Evolutionary conservation across 2,329 filamentous ascomycete genomes (phyloP).

Genomic region (Fusarium secorum): DNA sequence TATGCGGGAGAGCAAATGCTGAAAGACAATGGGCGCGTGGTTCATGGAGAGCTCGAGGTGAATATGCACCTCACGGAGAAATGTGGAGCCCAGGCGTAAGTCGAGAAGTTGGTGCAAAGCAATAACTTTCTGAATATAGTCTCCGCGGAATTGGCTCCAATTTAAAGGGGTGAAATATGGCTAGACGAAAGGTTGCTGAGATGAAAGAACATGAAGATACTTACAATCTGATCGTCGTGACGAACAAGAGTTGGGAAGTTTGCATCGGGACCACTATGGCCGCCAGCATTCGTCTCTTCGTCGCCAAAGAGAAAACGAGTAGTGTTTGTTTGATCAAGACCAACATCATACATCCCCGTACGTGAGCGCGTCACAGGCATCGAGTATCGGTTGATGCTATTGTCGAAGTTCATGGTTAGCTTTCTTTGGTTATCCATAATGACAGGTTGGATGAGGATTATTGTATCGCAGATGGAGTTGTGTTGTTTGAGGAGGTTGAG

Average conservation of each 20-base stretch:
- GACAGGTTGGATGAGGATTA: background rate
- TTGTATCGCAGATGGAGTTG: background rate
- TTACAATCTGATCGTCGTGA: slow-evolving; percentile 66
- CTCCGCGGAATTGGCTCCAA: background rate
- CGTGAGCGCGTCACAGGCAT: slow-evolving; percentile 84
- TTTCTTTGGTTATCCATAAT: background rate
- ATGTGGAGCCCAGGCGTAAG: slow-evolving; percentile 33
- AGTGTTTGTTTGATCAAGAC: slow-evolving; percentile 84
- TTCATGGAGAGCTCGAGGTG: slow-evolving; percentile 16
- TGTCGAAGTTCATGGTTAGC: slow-evolving; percentile 37
- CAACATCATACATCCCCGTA: slow-evolving; percentile 71
- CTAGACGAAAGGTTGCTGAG: background rate
- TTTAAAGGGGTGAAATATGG: background rate
- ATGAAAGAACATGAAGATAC: slow-evolving; percentile 38
- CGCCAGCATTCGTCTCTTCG: slow-evolving; percentile 67
- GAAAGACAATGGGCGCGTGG: slow-evolving; percentile 10
- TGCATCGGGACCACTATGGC: slow-evolving; percentile 71
- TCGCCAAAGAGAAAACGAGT: slow-evolving; percentile 86
- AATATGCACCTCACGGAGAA: slow-evolving; percentile 28
- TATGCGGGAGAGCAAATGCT: slow-evolving; percentile 17
- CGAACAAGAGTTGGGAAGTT: slow-evolving; percentile 86
- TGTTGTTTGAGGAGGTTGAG: background rate
- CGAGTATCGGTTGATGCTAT: slow-evolving; percentile 86
- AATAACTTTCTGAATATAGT: slow-evolving; percentile 17
- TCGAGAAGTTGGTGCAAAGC: slow-evolving; percentile 5